Evolutionary conservation across 2,329 filamentous ascomycete species (phyloP).

Genomic region (Alternaria atra): DNA sequence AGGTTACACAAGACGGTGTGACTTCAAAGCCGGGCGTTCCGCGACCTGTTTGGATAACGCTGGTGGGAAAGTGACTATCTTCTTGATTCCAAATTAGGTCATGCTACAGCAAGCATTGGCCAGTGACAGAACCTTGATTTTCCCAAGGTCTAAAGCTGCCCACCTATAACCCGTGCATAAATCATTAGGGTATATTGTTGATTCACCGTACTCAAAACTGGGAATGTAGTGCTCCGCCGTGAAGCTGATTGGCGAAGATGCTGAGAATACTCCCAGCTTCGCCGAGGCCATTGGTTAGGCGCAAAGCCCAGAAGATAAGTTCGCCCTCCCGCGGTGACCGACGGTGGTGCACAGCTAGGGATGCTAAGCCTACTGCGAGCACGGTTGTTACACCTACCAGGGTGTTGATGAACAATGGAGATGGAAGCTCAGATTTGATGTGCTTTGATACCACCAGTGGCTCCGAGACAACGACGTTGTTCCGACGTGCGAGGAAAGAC

Average conservation of each 20-base stretch:
- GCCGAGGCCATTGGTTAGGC: slow-evolving; percentile 36
- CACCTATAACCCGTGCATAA: not conserved
- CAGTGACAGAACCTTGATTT: slow-evolving; percentile 3
- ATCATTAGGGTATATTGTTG: not conserved
- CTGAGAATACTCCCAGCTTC: slow-evolving; percentile 46
- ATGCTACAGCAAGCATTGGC: slow-evolving; percentile 6
- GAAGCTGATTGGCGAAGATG: slow-evolving; percentile 37
- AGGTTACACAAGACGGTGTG: not conserved
- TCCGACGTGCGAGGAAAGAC: slow-evolving; percentile 26
- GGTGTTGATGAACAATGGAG: slow-evolving; percentile 36
- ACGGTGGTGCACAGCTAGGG: slow-evolving; percentile 44
- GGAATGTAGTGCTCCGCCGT: slow-evolving; percentile 23
- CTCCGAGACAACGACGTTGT: slow-evolving; percentile 17
- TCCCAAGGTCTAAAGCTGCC: not conserved
- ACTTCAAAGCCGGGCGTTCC: not conserved
- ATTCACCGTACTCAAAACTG: slow-evolving; percentile 11
- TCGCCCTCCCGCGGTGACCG: slow-evolving; percentile 44
- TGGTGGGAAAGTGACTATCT: not conserved
- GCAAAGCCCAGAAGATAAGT: slow-evolving; percentile 48
- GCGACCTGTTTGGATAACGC: not conserved
- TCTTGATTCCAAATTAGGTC: not conserved
- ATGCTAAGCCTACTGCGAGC: slow-evolving; percentile 34
- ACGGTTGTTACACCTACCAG: slow-evolving; percentile 34
- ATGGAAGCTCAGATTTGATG: slow-evolving; percentile 38
- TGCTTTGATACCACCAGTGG: slow-evolving; percentile 15